A percentile compares a stretch with the other conserved stretches of the same genome.
Conservation (phyloP, 805 yeast genomes). For the Myxozyma sirexii region DNA sequence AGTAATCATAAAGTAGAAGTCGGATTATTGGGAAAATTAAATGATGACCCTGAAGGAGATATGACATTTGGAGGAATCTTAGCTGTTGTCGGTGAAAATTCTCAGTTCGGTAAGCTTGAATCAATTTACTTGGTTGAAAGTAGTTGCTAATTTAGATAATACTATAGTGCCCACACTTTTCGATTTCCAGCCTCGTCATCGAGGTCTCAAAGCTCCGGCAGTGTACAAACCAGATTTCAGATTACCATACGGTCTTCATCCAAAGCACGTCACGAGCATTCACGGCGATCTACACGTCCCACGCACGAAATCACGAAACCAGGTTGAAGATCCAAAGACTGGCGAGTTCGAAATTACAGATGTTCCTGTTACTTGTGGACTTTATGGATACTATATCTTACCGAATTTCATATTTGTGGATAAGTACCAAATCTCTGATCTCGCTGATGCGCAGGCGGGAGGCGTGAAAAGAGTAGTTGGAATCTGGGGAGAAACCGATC, state of each 20-base stretch:
- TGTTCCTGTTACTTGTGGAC: slow-evolving; percentile 44
- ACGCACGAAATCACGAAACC: slow-evolving; percentile 14
- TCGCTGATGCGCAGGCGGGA: slow-evolving; percentile 36
- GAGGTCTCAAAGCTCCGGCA: slow-evolving; percentile 13
- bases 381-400: slow-evolving; percentile 49
- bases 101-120: slow-evolving; percentile 23
- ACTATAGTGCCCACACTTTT: slow-evolving; percentile 29
- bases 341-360: slow-evolving; percentile 14
- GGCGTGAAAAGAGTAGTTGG: slow-evolving; percentile 35
- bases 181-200: slow-evolving; percentile 29
- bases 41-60: slow-evolving; percentile 26
- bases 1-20: slow-evolving; percentile 21
- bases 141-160: neutral
- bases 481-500: slow-evolving; percentile 57
- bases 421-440: slow-evolving; percentile 52
- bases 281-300: slow-evolving; percentile 25
- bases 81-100: slow-evolving; percentile 32
- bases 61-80: slow-evolving; percentile 32
- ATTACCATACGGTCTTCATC: slow-evolving; percentile 32
- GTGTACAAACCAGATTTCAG: slow-evolving; percentile 25
- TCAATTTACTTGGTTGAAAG: neutral
- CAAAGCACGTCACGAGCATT: slow-evolving; percentile 27
- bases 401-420: slow-evolving; percentile 57
- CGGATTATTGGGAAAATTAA: slow-evolving; percentile 25
- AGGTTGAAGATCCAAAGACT: slow-evolving; percentile 23